Percentiles rank a stretch among this genome's conserved stretches.
These are phyloP conservation scores for Candida sakaeoensis DNA, from an alignment of 805 yeast species.

Conservation along the genomic window DNA sequence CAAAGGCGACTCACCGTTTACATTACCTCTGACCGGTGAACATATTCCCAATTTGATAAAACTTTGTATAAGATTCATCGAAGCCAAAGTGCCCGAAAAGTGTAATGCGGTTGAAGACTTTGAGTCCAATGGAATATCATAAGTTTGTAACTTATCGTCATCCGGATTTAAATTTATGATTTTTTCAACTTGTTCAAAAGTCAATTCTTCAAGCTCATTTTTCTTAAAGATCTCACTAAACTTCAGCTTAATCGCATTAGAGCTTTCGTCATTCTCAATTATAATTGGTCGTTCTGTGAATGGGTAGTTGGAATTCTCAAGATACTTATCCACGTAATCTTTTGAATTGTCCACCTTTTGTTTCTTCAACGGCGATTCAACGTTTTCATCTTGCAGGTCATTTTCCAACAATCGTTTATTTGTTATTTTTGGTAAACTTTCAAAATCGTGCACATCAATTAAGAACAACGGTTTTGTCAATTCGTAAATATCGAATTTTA, in stretches of 20 bases:
- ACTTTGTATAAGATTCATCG: conserved; percentile 29
- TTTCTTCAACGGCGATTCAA: conserved; percentile 32
- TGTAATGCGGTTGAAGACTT: conserved; percentile 42
- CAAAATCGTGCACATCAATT: conserved; percentile 44
- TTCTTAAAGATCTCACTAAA: conserved; percentile 35
- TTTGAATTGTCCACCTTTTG: conserved; percentile 15
- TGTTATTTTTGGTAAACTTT: conserved; percentile 27
- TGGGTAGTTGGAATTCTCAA: conserved; percentile 31
- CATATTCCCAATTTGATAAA: conserved; percentile 33
- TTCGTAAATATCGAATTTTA: conserved; percentile 37
- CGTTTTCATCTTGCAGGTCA: conserved; percentile 12
- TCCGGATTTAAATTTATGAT: neutral
- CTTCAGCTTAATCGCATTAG: conserved; percentile 29
- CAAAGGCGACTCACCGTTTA: conserved; percentile 35
- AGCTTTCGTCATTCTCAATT: conserved; percentile 20
- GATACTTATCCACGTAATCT: conserved; percentile 5
- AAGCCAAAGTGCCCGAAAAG: conserved; percentile 40
- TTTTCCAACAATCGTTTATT: conserved; percentile 15
- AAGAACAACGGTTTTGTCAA: conserved; percentile 33
- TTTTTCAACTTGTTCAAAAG: conserved; percentile 15
- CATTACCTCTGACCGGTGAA: conserved; percentile 38
- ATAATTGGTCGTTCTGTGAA: conserved; percentile 29
- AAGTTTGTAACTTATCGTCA: neutral
- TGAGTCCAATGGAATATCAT: conserved; percentile 37
- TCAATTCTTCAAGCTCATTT: conserved; percentile 19